Base-by-base conservation (phyloP, 495 filamentous ascomycete genomes). In the Podospora tetraspora region DNA sequence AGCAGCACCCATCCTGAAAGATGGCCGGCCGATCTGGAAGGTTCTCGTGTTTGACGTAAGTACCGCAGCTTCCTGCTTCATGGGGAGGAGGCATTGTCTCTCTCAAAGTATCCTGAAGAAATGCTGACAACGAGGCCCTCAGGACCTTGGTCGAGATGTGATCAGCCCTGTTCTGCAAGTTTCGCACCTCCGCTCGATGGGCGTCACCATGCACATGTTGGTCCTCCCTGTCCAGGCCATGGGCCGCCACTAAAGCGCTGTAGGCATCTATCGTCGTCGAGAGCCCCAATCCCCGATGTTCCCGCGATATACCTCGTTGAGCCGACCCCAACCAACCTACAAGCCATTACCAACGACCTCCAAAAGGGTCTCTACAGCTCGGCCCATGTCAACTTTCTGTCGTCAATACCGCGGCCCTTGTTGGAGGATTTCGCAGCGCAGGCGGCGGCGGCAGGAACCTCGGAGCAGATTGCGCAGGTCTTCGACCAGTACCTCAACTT, bases 401-500 rank as follows among this genome's bases (percentile, higher is more conserved):
- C 92, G 61, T 98, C 96, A 34, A 91, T 99, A 69, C 92, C 95
- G 2, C 86, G 96, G 62, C 90, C 93, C 16, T 83, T 99, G 25
- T 88, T 99, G 63, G 96, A 99, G 83, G 94, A 98, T 69, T 98
- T 98, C 76, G 96, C 94, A 9, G 85, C 90, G 21, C 88, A 96
- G 75, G 94, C 95, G 43, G 96, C 92, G 1, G 79, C 90, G 23
- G 88, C 91, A 22, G 91, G 89, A 13, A 95, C 93, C 3, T 87
- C 93, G 3, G 94, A 97, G 71, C 88, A 90, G 69, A 91, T 99
- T 63, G 87, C 93, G 19, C 94, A 97, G 73, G 88, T 99, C 37
- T 99, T 90, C 73, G 96, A 99, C 76, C 96, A 99, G 75, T 97
- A 98, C 68, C 85, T 99, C 56, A 99, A 99, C 75, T 99, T 98